Conservation (phyloP, 2,329 filamentous ascomycete genomes). For the Colletotrichum scovillei region DNA sequence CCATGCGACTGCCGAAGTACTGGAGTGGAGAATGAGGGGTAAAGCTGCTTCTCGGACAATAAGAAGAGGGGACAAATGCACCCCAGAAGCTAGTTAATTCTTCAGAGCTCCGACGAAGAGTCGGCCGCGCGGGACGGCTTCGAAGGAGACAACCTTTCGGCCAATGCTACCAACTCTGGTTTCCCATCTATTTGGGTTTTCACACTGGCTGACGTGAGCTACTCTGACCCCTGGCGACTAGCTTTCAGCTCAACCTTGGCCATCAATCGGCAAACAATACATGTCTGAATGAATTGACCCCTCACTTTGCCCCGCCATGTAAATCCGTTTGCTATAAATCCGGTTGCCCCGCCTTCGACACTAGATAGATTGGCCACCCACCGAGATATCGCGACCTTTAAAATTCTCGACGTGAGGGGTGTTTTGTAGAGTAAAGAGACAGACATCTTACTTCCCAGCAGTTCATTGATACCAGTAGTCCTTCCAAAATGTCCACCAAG, state of each 20-base stretch:
- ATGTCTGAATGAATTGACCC: conserved; percentile 15
- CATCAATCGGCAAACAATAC: conserved; percentile 10
- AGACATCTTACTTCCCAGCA: too few species aligned
- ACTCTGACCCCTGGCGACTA: neutral
- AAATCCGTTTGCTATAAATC: conserved; percentile 28
- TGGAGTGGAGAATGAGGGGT: neutral
- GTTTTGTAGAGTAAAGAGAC: neutral
- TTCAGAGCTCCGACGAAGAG: neutral
- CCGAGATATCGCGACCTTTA: neutral
- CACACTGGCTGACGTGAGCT: conserved; percentile 14
- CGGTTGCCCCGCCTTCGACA: conserved; percentile 11
- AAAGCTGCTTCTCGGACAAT: neutral
- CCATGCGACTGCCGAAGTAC: neutral
- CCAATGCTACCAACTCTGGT: neutral
- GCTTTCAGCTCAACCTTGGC: conserved; percentile 15
- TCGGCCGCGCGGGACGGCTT: neutral
- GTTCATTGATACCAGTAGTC: fast-evolving
- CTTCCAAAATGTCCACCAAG: conserved; percentile 18
- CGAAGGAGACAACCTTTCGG: neutral
- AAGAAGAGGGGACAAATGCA: conserved; percentile 19
- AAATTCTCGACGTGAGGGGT: neutral
- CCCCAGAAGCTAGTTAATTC: conserved; percentile 18
- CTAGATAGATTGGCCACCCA: neutral
- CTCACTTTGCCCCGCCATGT: conserved; percentile 28
- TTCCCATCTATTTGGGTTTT: neutral